Percentiles rank a stretch among this genome's conserved stretches.
phyloP scores from a whole-genome alignment of 208 protist genomes.

The Wallacemonas sp. region DNA sequence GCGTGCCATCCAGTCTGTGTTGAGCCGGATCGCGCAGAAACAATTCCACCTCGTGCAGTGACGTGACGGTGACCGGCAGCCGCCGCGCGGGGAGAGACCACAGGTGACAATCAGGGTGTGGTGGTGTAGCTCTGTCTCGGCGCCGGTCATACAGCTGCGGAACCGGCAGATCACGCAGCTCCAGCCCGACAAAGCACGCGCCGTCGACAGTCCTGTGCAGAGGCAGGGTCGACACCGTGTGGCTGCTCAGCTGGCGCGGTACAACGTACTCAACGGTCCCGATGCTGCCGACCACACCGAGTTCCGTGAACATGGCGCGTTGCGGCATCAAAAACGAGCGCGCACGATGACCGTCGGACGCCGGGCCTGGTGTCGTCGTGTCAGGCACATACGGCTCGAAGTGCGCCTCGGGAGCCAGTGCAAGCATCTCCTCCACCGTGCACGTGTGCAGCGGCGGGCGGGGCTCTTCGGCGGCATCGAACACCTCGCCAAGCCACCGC shows the following conservation, averaged over 20 bases:
- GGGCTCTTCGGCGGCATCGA: too few species aligned
- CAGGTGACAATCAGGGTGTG: too few species aligned
- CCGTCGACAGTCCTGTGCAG: background rate
- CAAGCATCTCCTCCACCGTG: too few species aligned
- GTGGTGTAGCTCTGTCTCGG: background rate
- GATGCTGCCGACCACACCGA: background rate
- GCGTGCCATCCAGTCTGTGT: background rate
- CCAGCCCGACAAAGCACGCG: background rate
- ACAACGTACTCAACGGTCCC: background rate
- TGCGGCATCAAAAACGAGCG: background rate
- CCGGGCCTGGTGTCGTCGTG: too few species aligned
- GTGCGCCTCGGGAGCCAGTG: too few species aligned
- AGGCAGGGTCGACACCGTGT: background rate
- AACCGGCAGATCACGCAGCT: background rate
- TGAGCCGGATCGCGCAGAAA: background rate
- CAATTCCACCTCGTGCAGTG: background rate
- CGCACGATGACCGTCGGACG: background rate
- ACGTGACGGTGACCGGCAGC: background rate
- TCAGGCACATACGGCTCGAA: too few species aligned
- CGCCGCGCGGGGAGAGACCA: background rate
- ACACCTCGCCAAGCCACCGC: background rate
- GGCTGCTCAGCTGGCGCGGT: background rate
- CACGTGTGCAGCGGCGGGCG: too few species aligned
- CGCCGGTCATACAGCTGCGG: background rate
- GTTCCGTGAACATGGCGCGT: background rate